Percentiles rank a stretch among this genome's conserved stretches.
Evolutionary conservation across 208 protist species (phyloP).

Genomic region (Leishmania braziliensis): DNA sequence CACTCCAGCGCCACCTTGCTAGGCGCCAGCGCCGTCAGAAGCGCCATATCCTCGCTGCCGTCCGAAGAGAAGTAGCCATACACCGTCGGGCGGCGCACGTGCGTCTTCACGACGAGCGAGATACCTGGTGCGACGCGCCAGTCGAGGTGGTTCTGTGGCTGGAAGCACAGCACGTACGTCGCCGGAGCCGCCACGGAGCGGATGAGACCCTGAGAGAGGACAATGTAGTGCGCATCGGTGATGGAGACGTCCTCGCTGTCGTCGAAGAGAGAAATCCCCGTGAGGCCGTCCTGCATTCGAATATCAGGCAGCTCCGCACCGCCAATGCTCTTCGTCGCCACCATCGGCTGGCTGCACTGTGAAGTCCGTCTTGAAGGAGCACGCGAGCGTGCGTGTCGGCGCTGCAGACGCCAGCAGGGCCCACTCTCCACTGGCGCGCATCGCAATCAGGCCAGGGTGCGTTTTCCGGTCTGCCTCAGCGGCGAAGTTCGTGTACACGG

Average conservation of each 20-base stretch:
- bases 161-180: constrained; percentile 65
- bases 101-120: constrained; percentile 39
- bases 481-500: constrained; percentile 51
- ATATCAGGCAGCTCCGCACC: constrained; percentile 34
- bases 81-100: constrained; percentile 44
- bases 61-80: constrained; percentile 72
- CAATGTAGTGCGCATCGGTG: constrained; percentile 41
- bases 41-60: constrained; percentile 60
- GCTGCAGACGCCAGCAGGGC: constrained; percentile 31
- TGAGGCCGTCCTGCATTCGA: constrained; percentile 44
- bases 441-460: constrained; percentile 48
- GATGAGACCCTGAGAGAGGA: constrained; percentile 55
- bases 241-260: constrained; percentile 7
- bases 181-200: constrained; percentile 39
- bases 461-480: constrained; percentile 30
- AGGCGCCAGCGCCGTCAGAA: constrained; percentile 47
- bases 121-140: constrained; percentile 57
- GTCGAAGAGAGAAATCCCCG: constrained; percentile 41
- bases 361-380: constrained; percentile 34
- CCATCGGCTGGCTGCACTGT: constrained; percentile 43
- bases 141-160: constrained; percentile 46
- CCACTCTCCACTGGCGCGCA: constrained; percentile 49
- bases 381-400: constrained; percentile 42
- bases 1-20: constrained; percentile 66
- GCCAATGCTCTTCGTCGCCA: constrained; percentile 6